phyloP scores from a whole-genome alignment of 495 filamentous ascomycete species.

The Tuber borchii region DNA sequence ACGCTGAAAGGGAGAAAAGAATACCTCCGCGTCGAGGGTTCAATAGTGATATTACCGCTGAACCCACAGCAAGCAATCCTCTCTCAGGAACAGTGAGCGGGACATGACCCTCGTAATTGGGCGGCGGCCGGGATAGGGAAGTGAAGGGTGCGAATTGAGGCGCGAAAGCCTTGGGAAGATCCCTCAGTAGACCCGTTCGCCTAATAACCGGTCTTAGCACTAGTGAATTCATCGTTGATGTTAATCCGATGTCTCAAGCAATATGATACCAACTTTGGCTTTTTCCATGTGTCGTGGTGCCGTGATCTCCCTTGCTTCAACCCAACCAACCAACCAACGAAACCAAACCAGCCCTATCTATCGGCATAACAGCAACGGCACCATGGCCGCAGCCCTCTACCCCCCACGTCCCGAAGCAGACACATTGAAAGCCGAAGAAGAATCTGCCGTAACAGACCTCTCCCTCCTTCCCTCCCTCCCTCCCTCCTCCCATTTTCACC shows the following conservation, averaged over 20 bases:
- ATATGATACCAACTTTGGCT: background rate
- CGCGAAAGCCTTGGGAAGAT: background rate
- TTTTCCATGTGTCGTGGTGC: background rate
- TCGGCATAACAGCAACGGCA: background rate
- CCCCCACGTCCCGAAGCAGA: constrained; percentile 21
- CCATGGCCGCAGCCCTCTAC: constrained; percentile 27
- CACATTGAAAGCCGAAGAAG: constrained; percentile 28
- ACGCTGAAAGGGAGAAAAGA: constrained; percentile 7
- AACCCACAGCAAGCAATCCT: constrained; percentile 70
- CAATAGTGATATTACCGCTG: constrained; percentile 68
- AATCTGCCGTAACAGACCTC: constrained; percentile 31
- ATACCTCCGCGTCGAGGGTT: constrained; percentile 72
- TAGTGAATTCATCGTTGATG: background rate
- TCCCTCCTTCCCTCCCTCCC: background rate
- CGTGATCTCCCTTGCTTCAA: background rate
- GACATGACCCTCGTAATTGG: constrained; percentile 86
- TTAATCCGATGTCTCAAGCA: background rate
- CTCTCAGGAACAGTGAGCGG: constrained; percentile 75
- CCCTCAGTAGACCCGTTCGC: background rate
- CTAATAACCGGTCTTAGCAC: background rate
- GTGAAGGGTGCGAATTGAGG: constrained; percentile 53
- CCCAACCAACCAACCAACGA: background rate
- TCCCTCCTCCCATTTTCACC: background rate
- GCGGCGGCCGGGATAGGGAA: constrained; percentile 68
- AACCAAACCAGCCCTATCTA: background rate